These are phyloP conservation scores for Cichorium intybus DNA, from an alignment of 140 eudicot genomes.

Conservation along the genomic window DNA sequence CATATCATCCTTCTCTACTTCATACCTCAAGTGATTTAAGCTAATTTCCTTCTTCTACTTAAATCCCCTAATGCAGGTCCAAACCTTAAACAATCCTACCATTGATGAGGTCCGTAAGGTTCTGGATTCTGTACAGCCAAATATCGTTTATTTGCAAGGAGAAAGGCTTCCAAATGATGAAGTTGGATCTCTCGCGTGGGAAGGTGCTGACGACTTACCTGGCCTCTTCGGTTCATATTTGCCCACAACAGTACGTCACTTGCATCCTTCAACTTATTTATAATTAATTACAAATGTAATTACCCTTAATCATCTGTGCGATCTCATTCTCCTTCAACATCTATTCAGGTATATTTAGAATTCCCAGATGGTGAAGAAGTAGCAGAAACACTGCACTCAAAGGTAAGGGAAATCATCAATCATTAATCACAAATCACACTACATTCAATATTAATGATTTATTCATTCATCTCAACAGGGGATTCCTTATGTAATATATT, in stretches of 20 bases:
- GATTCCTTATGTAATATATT: conserved; percentile 79
- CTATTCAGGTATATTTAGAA: conserved; percentile 84
- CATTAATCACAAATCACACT: too few species aligned
- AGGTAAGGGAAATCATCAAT: conserved; percentile 46
- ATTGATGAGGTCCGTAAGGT: conserved; percentile 56
- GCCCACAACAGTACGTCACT: conserved; percentile 79
- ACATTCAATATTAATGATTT: not conserved
- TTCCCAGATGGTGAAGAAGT: conserved; percentile 66
- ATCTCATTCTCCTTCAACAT: conserved; percentile 17
- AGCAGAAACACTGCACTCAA: conserved; percentile 76
- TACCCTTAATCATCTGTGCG: not conserved
- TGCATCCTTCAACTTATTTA: conserved; percentile 6
- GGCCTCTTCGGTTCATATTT: conserved; percentile 51
- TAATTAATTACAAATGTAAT: not conserved
- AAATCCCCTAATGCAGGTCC: conserved; percentile 52
- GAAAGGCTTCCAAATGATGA: conserved; percentile 54
- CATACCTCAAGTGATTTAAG: not conserved
- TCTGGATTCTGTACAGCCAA: conserved; percentile 61
- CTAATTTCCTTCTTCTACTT: not conserved
- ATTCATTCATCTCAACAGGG: conserved; percentile 54
- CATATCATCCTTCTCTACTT: not conserved
- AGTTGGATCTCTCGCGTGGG: conserved; percentile 71
- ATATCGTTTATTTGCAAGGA: conserved; percentile 82
- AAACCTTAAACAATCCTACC: conserved; percentile 59
- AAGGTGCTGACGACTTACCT: conserved; percentile 49